A percentile compares a stretch with the other conserved stretches of the same genome.
These are phyloP conservation scores for Gynochthodes officinalis DNA, from an alignment of 257 asterid species.

Conservation along the genomic window DNA sequence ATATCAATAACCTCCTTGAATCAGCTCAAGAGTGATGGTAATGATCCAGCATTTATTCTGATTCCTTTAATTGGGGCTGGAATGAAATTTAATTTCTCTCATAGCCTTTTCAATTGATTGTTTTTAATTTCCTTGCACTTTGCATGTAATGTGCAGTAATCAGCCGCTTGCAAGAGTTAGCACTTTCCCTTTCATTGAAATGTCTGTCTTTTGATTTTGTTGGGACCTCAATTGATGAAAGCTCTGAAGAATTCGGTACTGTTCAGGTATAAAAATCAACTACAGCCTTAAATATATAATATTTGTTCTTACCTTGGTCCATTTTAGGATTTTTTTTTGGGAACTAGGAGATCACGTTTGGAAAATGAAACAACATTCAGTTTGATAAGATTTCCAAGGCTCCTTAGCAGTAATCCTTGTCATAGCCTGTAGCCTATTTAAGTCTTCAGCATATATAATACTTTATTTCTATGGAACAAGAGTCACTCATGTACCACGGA, in stretches of 20 bases:
- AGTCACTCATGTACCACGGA: neutral
- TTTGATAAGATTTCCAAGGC: neutral
- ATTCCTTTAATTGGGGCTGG: neutral
- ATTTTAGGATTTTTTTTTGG: neutral
- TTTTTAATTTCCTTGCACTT: neutral
- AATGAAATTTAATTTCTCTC: neutral
- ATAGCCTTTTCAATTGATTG: neutral
- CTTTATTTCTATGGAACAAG: neutral
- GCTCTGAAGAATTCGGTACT: constrained; percentile 96
- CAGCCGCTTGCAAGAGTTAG: constrained; percentile 83
- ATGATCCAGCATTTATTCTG: constrained; percentile 4
- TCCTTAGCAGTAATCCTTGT: neutral
- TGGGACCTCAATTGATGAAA: constrained; percentile 94
- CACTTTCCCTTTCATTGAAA: constrained; percentile 78
- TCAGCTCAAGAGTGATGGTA: constrained; percentile 93
- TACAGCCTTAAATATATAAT: neutral
- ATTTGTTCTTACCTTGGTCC: neutral
- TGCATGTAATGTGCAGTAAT: constrained; percentile 42
- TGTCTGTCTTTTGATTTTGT: constrained; percentile 94
- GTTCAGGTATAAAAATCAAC: constrained; percentile 56
- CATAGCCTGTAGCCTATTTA: neutral
- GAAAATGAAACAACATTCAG: neutral
- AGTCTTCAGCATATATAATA: neutral
- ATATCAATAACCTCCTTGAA: constrained; percentile 83
- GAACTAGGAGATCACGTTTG: neutral